Evolutionary conservation across 1,139 yeast species (phyloP), one percentile per base, ranked within the genome.

Genomic region (Saccharomyces hybrid): DNA sequence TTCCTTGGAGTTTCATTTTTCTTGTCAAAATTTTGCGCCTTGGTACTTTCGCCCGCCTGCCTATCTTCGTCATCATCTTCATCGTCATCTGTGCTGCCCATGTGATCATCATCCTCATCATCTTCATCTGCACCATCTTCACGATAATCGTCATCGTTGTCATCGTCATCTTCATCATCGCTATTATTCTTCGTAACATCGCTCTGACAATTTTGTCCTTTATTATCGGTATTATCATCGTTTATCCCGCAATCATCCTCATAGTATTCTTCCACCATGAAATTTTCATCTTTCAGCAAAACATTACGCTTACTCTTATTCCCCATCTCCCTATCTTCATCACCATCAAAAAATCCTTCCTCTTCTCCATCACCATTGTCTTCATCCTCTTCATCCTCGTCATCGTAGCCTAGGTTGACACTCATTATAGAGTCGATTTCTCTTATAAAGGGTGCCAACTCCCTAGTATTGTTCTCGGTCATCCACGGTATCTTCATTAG

Each of bases 401-500:
- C 70, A 16, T 64, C 70, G 49, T 59, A 64, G 6, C 66, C 70
- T 46, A 66, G 61, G 52, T 63, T 65, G 1, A 61, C 66, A 41
- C 66, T 62, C 62, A 71, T 62, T 2, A 67, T 63, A 11, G 57
- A 59, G 44, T 70, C 70, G 13, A 73, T 65, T 31, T 70, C 73
- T 49, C 63, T 63, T 2, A 70, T 54, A 54, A 69, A 66, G 4
- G 63, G 56, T 1, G 51, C 51, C 11, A 67, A 52, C 6, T 59
- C 58, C 27, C 56, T 53, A 23, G 58, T 60, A 7, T 64, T 64
- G 3, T 59, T 62, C 26, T 67, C 70, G n/a, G 70, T 69, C 31
- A 78, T 62, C 83, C 83, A 80, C 2, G 79, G 77, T 14, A 80
- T 78, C 55, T 72, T 77, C 0, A 74, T 68, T 56, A 73, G 56